Percentiles rank a stretch among this genome's conserved stretches.
Conservation (phyloP, 2,329 filamentous ascomycete genomes). For the Claviceps maximensis region DNA sequence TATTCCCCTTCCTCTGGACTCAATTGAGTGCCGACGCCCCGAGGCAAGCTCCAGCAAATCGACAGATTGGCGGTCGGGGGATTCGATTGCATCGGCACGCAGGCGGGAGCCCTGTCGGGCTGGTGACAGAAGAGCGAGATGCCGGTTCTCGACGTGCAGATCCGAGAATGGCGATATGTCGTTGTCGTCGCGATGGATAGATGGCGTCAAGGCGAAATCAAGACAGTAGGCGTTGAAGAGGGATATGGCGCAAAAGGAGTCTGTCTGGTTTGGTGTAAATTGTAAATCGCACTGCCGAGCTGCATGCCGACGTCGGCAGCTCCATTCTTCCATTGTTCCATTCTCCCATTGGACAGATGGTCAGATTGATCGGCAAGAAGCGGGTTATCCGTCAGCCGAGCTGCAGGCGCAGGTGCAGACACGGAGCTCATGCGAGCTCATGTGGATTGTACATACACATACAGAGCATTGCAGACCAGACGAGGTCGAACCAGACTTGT, state of each 20-base stretch:
- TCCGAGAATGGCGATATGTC: neutral
- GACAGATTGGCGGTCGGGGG: neutral
- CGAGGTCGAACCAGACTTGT: too few relatives aligned
- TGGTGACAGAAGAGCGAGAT: neutral
- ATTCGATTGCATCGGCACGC: slow-evolving; percentile 1
- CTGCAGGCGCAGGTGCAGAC: too few relatives aligned
- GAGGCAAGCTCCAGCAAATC: neutral
- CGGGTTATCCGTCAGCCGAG: too few relatives aligned
- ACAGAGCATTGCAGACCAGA: too few relatives aligned
- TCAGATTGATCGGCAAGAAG: too few relatives aligned
- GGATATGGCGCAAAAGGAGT: neutral
- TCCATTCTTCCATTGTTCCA: neutral
- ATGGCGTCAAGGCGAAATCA: neutral
- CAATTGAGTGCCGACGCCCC: neutral
- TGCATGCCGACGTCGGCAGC: neutral
- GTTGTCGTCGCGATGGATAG: too few relatives aligned
- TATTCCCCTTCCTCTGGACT: neutral
- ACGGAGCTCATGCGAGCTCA: too few relatives aligned
- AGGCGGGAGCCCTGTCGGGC: neutral
- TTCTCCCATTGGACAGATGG: neutral
- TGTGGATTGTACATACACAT: too few relatives aligned
- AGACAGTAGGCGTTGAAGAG: neutral
- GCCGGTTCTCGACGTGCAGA: neutral
- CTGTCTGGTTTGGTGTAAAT: neutral
- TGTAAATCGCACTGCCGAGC: neutral